These are phyloP conservation scores for Coffea canephora DNA, from an alignment of 257 asterid genomes.

Conservation along the genomic window DNA sequence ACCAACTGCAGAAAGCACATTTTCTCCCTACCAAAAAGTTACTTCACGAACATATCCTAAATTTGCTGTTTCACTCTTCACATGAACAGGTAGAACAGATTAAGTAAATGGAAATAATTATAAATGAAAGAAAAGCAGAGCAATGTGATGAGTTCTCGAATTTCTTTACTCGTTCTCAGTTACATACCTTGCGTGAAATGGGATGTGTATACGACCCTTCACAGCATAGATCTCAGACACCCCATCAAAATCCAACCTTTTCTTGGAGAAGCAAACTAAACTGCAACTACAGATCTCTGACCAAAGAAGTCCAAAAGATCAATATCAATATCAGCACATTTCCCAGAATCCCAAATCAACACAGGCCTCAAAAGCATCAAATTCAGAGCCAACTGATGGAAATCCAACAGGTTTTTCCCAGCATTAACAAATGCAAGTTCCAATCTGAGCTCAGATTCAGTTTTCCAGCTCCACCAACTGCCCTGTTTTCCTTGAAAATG, in stretches of 20 bases:
- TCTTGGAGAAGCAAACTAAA: conserved; percentile 20
- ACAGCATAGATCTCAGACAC: conserved; percentile 63
- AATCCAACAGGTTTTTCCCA: conserved; percentile 22
- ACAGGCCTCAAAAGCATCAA: conserved; percentile 16
- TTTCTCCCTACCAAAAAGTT: conserved; percentile 21
- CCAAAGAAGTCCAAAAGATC: conserved; percentile 27
- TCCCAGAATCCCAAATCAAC: conserved; percentile 26
- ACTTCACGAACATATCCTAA: conserved; percentile 9
- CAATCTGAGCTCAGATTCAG: conserved; percentile 33
- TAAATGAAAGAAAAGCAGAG: not conserved
- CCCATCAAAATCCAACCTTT: conserved; percentile 32
- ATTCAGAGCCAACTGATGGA: conserved; percentile 25
- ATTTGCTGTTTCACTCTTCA: not conserved
- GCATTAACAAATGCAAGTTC: conserved; percentile 39
- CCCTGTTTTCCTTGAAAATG: conserved; percentile 20
- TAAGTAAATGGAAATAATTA: conserved; percentile 2
- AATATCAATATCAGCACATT: conserved; percentile 32
- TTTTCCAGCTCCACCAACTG: conserved; percentile 23
- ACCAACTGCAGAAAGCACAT: conserved; percentile 23
- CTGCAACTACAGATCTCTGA: conserved; percentile 51
- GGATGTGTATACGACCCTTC: conserved; percentile 33
- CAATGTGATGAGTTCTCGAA: conserved; percentile 6
- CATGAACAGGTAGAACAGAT: not conserved
- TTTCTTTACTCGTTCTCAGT: conserved; percentile 10
- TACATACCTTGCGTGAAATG: conserved; percentile 42